Evolutionary conservation across 257 asterid genomes (phyloP).

Genomic region (Osmanthus fragrans): DNA sequence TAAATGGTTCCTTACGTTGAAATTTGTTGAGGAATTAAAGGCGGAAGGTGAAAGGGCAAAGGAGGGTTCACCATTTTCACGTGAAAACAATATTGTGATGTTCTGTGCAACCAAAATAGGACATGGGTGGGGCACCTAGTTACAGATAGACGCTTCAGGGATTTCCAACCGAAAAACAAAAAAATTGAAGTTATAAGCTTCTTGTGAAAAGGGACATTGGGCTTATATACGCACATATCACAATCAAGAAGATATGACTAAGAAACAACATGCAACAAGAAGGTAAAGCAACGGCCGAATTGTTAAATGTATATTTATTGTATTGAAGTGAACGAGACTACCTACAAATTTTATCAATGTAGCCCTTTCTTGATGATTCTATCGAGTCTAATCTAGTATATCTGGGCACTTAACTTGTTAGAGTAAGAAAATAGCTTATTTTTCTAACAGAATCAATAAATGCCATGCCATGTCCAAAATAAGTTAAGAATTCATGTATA

Average conservation of each 20-base stretch:
- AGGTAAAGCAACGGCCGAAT: not conserved
- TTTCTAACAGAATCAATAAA: not conserved
- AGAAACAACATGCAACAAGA: constrained; percentile 11
- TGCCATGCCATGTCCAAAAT: not conserved
- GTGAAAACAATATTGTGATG: constrained; percentile 42
- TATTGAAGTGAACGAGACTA: not conserved
- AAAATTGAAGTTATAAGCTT: constrained; percentile 21
- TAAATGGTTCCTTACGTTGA: constrained; percentile 23
- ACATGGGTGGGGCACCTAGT: constrained; percentile 9
- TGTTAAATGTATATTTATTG: not conserved
- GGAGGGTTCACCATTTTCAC: constrained; percentile 44
- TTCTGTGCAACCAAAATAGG: constrained; percentile 23
- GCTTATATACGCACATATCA: not conserved
- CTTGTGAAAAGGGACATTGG: not conserved
- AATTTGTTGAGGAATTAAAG: constrained; percentile 24
- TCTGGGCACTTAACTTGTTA: too few relatives aligned
- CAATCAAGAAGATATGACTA: constrained; percentile 30
- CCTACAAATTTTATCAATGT: constrained; percentile 24
- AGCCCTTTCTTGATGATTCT: constrained; percentile 13
- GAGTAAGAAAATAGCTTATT: not conserved
- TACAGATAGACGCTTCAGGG: not conserved
- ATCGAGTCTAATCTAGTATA: constrained; percentile 26
- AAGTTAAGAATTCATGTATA: not conserved
- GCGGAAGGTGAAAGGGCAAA: constrained; percentile 44
- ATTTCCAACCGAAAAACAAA: constrained; percentile 15